phyloP scores from a whole-genome alignment of 257 asterid species.

The Coffea eugenioides region DNA sequence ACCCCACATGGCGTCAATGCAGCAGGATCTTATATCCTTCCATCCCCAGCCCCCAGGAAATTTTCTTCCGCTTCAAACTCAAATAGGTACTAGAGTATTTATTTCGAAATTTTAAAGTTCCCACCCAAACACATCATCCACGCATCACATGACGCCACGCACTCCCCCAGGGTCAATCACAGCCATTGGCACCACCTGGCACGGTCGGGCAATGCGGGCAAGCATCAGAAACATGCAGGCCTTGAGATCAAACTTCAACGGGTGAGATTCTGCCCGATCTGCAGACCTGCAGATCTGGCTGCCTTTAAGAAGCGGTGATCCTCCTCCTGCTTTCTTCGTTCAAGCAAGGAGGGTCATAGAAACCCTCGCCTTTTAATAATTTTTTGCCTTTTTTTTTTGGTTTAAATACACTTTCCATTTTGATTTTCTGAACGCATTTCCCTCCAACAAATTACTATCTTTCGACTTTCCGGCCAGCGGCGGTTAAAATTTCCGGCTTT shows the following conservation, averaged over 20 bases:
- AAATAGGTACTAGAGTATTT: background rate
- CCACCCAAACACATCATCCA: conserved; percentile 19
- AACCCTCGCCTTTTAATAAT: conserved; percentile 19
- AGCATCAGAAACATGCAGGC: background rate
- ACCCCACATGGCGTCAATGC: background rate
- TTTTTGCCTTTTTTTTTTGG: background rate
- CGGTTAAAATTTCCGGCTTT: conserved; percentile 11
- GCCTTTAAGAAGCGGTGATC: conserved; percentile 30
- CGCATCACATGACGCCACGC: conserved; percentile 21
- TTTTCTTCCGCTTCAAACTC: background rate
- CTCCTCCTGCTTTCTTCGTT: conserved; percentile 3
- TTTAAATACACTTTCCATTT: background rate
- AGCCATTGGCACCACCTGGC: conserved; percentile 31
- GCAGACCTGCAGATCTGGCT: conserved; percentile 26
- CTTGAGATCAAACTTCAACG: conserved; percentile 21
- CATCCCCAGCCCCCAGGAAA: background rate
- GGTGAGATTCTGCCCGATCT: conserved; percentile 31
- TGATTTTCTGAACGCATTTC: background rate
- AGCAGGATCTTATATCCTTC: too few species aligned
- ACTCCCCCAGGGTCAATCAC: conserved; percentile 14
- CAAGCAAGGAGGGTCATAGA: conserved; percentile 15
- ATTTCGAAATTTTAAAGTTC: conserved; percentile 1
- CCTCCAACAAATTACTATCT: background rate
- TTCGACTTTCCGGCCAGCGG: conserved; percentile 7
- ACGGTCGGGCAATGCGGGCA: conserved; percentile 26